phyloP scores from a whole-genome alignment of 176 grass and related monocot genomes.

The Carex cristatella region DNA sequence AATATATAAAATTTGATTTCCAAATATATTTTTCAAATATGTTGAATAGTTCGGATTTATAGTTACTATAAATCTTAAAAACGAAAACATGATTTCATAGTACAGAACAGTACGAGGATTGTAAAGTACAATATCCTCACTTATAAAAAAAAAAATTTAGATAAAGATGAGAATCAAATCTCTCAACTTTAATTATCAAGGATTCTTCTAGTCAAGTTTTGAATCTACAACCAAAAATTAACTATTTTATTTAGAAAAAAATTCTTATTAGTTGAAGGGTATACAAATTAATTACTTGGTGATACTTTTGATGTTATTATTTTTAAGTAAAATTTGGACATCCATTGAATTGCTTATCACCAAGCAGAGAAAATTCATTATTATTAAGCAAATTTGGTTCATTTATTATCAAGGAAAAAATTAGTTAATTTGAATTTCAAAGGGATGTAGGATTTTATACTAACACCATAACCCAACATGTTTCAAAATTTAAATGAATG shows the following conservation, averaged over 20 bases:
- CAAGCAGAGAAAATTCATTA: neutral
- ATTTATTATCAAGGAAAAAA: no score
- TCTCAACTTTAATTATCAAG: neutral
- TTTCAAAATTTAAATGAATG: neutral
- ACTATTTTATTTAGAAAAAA: neutral
- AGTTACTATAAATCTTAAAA: no score
- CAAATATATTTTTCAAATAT: no score
- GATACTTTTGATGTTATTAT: neutral
- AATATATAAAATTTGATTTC: no score
- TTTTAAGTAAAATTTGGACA: neutral
- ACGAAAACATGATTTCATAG: no score
- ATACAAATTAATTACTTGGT: neutral
- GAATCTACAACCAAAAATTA: no score
- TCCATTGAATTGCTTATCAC: neutral
- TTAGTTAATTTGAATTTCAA: neutral
- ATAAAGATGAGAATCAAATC: neutral
- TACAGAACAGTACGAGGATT: no score
- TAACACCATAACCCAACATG: neutral
- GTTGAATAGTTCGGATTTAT: no score
- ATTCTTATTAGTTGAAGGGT: neutral
- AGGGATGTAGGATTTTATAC: neutral
- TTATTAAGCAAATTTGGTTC: no score
- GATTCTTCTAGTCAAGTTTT: no score
- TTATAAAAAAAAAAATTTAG: no score
- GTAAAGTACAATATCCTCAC: no score